Base-by-base conservation (phyloP, 2,329 filamentous ascomycete genomes). In the Cladosporium sp. region DNA sequence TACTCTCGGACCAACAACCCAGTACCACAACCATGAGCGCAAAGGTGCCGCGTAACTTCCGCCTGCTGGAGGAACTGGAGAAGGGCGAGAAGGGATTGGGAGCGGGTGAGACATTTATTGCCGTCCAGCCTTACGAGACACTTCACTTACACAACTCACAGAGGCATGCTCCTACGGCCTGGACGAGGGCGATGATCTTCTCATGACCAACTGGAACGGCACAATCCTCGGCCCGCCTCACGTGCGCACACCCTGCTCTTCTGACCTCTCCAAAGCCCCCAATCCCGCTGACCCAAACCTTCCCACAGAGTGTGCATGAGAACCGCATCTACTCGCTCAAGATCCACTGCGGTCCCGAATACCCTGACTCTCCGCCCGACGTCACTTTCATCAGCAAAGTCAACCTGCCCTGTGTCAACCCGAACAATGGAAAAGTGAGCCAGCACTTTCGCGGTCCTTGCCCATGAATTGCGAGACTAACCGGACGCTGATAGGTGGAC, bases 191-290 rank as follows among this genome's bases (percentile, higher is more conserved):
- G 91, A 96, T 68, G 93, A 98, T 67, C 81, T 96, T 59, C 82
- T 93, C 72, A 95, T 98, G 91, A 92, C 87, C 59, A 90, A 96
- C 77, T 98, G 93, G 93, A 95, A 95, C 67, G 93, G 92, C 65
- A 98, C 93, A 13, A 97, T 98, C 60, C 84, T 96, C 46, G 93
- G 93, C 1, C 93, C 93, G 62, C 92, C 93, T 69, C 91, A 97
- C 72, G 93, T 96, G 78, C 67, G 87, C 19, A 19, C 22, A 32
- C 19, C 9, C 35, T 37, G 45, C 32, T 41, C 28, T 9, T 11
- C 28, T 44, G n/a, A 34, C 9, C 1, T 9, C 18, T 8, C 43
- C 45, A 50, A 48, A 50, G 9, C 33, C 40, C 6, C 35, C 14
- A 42, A 9, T 10, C 6, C 14, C 14, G 40, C 40, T 50, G 37